Base-by-base conservation (phyloP, 768 basidiomycete species). In the Lactifluus subvellereus region DNA sequence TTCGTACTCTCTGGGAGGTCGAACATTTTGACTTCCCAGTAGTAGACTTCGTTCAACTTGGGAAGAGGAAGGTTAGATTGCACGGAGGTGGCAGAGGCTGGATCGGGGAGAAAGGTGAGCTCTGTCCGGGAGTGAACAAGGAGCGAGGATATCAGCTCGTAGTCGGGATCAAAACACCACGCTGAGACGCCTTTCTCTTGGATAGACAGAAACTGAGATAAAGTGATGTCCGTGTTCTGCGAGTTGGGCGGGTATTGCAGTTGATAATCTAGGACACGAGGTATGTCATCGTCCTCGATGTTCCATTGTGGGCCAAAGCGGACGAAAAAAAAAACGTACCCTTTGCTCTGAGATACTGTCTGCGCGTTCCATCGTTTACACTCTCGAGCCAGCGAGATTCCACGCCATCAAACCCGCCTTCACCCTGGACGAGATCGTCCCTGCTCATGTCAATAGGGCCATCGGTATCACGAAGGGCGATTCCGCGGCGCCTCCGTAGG, bases 111-210 rank as follows among this genome's bases (percentile, higher is more conserved):
- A 77, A 99, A 99, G 6, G 95, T 97, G 69, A 99, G 89, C 76
- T 99, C 97, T 0, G 97, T 99, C 54, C 97, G 86, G 22, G 91
- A 87, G 69, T 97, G 94, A 54, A 99, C 96, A 47, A 98, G 83
- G 50, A 98, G 81, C 8, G 91, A 93, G 66, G 91, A 88, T 72
- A 94, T 85, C 57, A 92, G 88, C 75, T 98, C 95, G 72, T 95
- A 98, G 73, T 98, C 97, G 40, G 97, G 97, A 74, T 99, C 97
- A 72, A 99, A 99, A 43, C 87, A 94, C 97, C 97, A 99, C 18
- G 97, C 97, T 32, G 95, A 96, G 50, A 99, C 96, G 67, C 97
- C 97, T 72, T 99, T 99, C 77, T 99, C 97, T 73, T 99, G 97
- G 61, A 99, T 99, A 32, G 95, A 94, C 22, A 99, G 86, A 76